Evolutionary conservation across 2,329 filamentous ascomycete genomes (phyloP), one percentile per base, ranked within the genome.

Genomic region (Diaporthe batatas): DNA sequence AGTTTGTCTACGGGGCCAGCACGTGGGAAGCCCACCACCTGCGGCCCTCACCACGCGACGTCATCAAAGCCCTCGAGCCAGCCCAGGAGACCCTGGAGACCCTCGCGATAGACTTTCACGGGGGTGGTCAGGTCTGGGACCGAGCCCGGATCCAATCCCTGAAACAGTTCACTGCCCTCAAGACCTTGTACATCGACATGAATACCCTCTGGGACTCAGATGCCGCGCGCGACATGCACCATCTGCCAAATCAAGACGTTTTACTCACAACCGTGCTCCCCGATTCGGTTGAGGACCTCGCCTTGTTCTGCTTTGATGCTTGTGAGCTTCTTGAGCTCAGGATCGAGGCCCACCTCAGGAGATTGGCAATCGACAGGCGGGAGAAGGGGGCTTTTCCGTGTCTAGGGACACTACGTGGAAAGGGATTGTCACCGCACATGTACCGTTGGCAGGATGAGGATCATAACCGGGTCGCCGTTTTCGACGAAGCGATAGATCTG

Each of bases 71-170:
- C 42, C 58, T 64, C 11, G 42, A 34, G 42, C 58, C 42, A 8
- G 18, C 42, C 1, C 11, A 32, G 18, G 23, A 3, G 18, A 64
- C 10, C 58, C 42, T 64, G 3, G 58, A 64, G 5, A 29, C n/a
- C 23, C 58, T 64, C 2, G 25, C 11, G 8, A 32, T 64, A 3
- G 58, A 47, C 18, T 18, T 64, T n/a, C 16, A 1, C 2, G 2
- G 1, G 8, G 8, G 4, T 6, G 5, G 4, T 3, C 3, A 5
- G 6, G 6, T 1, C 12, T 21, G 23, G 3, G 1, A 4, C 10
- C 3, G 10, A 3, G 1, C 21, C n/a, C 47, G 58, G 18, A 64
- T 64, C 18, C 10, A 42, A 12, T 23, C 58, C 25, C 42, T 64
- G 8, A 6, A 23, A 49, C 42, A 47, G 1, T 64, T 64, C 6